phyloP scores from a whole-genome alignment of 192 early-diverging fungal species.

The Coemansia sp. region DNA sequence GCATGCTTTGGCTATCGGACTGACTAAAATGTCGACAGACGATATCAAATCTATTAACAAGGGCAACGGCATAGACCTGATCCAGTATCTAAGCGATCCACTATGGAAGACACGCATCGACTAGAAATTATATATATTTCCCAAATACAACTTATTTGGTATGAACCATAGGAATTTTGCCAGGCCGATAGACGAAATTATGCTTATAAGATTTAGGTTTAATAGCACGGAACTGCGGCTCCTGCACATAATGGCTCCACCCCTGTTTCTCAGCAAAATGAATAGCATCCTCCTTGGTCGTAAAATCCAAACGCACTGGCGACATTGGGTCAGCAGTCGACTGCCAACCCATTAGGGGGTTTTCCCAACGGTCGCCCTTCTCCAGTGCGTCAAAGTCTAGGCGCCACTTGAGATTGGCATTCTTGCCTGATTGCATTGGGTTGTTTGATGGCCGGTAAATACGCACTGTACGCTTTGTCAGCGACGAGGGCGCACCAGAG shows the following conservation, averaged over 20 bases:
- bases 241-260: constrained; percentile 90
- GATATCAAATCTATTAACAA: constrained; percentile 95
- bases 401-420: constrained; percentile 80
- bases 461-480: constrained; percentile 76
- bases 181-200: constrained; percentile 88
- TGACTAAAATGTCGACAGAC: constrained; percentile 83
- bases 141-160: constrained; percentile 70
- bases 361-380: constrained; percentile 85
- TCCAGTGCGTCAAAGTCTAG: constrained; percentile 87
- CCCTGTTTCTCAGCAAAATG: constrained; percentile 96
- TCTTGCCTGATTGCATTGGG: constrained; percentile 83
- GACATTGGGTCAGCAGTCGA: constrained; percentile 81
- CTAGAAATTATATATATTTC: constrained; percentile 6
- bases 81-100: constrained; percentile 86
- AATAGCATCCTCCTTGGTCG: constrained; percentile 84
- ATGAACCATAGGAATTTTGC: constrained; percentile 77
- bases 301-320: constrained; percentile 82
- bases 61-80: constrained; percentile 84
- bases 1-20: constrained; percentile 84
- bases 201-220: constrained; percentile 86
- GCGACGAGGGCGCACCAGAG: constrained; percentile 55
- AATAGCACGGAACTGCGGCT: constrained; percentile 81
- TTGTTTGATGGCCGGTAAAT: constrained; percentile 84
- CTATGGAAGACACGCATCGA: constrained; percentile 68
- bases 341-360: constrained; percentile 92